Conservation (phyloP, 495 filamentous ascomycete species). For the Pseudotulostoma volvatum region DNA sequence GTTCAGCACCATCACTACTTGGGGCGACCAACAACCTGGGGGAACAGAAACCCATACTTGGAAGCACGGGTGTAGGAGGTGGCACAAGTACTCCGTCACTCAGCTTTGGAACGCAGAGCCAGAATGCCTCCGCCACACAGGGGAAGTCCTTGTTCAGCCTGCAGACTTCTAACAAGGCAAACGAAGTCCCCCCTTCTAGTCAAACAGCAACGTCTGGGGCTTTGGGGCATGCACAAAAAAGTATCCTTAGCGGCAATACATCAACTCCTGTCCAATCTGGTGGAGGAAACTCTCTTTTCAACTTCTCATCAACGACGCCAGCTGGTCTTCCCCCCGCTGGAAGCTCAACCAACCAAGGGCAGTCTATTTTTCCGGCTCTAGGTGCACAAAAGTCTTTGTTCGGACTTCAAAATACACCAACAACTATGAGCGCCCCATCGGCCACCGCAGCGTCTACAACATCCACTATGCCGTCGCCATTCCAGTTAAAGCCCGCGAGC, state of each 20-base stretch:
- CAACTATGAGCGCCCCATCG: constrained; percentile 6
- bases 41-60: constrained; percentile 20
- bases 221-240: constrained; percentile 31
- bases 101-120: constrained; percentile 24
- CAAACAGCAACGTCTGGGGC: constrained; percentile 22
- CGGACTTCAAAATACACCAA: constrained; percentile 10
- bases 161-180: constrained; percentile 26
- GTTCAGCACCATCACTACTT: constrained; percentile 20
- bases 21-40: constrained; percentile 12
- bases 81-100: constrained; percentile 19
- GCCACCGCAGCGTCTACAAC: constrained; percentile 7
- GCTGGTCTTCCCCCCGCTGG: constrained; percentile 42
- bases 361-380: constrained; percentile 16
- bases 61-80: constrained; percentile 11
- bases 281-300: constrained; percentile 19
- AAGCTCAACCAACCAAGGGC: constrained; percentile 12
- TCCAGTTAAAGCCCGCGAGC: background rate
- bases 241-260: constrained; percentile 24
- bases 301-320: constrained; percentile 43
- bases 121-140: constrained; percentile 14
- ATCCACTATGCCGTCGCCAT: constrained; percentile 9
- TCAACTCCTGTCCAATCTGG: constrained; percentile 26
- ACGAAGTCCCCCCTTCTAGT: constrained; percentile 18
- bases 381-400: constrained; percentile 22
- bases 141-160: constrained; percentile 15